Evolutionary conservation across 1,139 yeast species (phyloP).

Genomic region (Blastobotrys illinoisensis): DNA sequence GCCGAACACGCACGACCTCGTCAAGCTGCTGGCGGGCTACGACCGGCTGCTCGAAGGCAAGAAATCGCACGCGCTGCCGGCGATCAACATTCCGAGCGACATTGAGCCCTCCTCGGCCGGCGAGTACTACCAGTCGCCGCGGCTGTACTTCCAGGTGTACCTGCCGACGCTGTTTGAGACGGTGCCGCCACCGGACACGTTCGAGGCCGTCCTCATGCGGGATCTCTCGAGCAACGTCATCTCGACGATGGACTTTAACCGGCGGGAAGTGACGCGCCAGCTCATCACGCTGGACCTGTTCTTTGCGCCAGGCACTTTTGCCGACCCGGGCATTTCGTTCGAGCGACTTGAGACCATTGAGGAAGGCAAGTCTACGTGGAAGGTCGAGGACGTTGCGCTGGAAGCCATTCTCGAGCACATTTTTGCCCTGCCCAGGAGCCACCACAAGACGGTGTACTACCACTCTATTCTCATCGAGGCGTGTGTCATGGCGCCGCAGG

Average conservation of each 20-base stretch:
- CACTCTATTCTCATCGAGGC: slow-evolving; percentile 85
- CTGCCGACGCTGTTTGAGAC: slow-evolving; percentile 57
- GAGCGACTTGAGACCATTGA: slow-evolving; percentile 55
- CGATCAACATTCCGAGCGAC: slow-evolving; percentile 29
- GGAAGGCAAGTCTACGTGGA: slow-evolving; percentile 58
- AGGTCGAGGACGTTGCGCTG: slow-evolving; percentile 83
- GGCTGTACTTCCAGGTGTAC: slow-evolving; percentile 63
- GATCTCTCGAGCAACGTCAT: slow-evolving; percentile 74
- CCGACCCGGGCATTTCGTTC: slow-evolving; percentile 78
- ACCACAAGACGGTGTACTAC: slow-evolving; percentile 70
- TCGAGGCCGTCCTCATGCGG: slow-evolving; percentile 58
- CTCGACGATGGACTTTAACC: slow-evolving; percentile 78
- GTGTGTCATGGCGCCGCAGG: slow-evolving; percentile 79
- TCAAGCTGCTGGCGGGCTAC: slow-evolving; percentile 10
- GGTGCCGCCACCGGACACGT: slow-evolving; percentile 61
- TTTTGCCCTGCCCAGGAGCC: slow-evolving; percentile 64
- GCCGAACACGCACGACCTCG: slow-evolving; percentile 16
- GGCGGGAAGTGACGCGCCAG: slow-evolving; percentile 82
- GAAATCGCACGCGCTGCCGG: slow-evolving; percentile 39
- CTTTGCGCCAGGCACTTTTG: slow-evolving; percentile 64
- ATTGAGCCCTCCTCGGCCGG: slow-evolving; percentile 11
- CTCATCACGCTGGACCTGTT: slow-evolving; percentile 69
- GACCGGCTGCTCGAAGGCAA: slow-evolving; percentile 6
- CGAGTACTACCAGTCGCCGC: slow-evolving; percentile 38
- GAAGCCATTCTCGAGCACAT: slow-evolving; percentile 77